Conservation (phyloP, 306 rosid species). For the Vicia faba region DNA sequence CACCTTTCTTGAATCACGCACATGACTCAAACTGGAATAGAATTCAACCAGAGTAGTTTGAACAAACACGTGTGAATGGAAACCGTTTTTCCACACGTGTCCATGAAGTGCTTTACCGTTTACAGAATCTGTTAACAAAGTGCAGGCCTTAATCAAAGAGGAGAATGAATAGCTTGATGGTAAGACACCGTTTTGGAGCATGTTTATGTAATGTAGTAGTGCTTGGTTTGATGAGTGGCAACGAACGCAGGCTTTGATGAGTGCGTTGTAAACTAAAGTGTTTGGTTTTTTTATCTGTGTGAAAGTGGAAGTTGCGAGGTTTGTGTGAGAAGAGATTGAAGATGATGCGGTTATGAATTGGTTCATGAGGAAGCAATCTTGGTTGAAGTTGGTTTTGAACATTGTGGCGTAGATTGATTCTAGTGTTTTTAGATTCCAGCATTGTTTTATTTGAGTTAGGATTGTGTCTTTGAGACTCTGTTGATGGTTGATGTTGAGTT, state of each 20-base stretch:
- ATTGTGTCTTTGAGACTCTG: constrained; percentile 40
- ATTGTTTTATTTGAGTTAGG: constrained; percentile 46
- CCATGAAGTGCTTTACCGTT: constrained; percentile 60
- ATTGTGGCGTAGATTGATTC: constrained; percentile 59
- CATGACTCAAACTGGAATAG: constrained; percentile 48
- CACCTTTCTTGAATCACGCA: constrained; percentile 47
- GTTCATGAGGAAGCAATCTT: constrained; percentile 53
- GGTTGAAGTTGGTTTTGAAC: constrained; percentile 58
- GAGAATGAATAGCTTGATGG: constrained; percentile 77
- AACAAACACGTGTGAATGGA: constrained; percentile 62
- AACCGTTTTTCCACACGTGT: constrained; percentile 69
- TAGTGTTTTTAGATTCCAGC: constrained; percentile 41
- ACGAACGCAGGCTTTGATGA: constrained; percentile 61
- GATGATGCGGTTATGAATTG: constrained; percentile 47
- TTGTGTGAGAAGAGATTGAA: constrained; percentile 19
- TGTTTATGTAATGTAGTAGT: constrained; percentile 45
- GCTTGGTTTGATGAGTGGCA: constrained; percentile 48
- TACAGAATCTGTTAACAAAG: constrained; percentile 37
- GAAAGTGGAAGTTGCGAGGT: constrained; percentile 53
- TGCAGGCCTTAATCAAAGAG: constrained; percentile 64
- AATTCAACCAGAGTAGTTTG: constrained; percentile 73
- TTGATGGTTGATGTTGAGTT: neutral
- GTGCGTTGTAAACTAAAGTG: constrained; percentile 64
- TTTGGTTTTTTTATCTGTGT: constrained; percentile 54
- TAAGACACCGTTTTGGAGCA: constrained; percentile 47